Base-by-base conservation (phyloP, 306 rosid species). In the Hylodesmum podocarpum region DNA sequence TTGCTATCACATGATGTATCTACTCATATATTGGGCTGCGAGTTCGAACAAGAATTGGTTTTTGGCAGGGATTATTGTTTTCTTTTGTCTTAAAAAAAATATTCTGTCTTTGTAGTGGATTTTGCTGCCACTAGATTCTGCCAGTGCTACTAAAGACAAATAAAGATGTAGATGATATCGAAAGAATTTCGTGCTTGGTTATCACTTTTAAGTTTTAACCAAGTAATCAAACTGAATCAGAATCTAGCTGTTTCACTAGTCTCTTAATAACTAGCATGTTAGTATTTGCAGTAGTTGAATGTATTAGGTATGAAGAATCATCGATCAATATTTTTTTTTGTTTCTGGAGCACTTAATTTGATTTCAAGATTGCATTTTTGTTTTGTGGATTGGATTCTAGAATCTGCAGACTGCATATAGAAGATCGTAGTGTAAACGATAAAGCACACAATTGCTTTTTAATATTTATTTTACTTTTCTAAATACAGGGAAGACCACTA, bases 1-100 rank as follows among this genome's bases (percentile, higher is more conserved):
- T 43, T 72, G 33, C 16, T 64, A n/a, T 72, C 19, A 28, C 41
- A 49, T 37, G 62, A 41, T 46, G 33, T 36, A 5, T 41, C 29
- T 34, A 24, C 58, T 77, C 27, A 31, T 71, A 46, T 37, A 46
- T n/a, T 59, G 71, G 72, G 70, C 19, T 74, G 41, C 65, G 44
- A 63, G 37, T 70, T 51, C 76, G 31, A 36, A 41, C 55, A 40
- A 80, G 80, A 55, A 34, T 18, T 8, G 29, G 41, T 36, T 46
- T 51, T 27, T 29, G 40, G 66, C 11, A 5, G 33, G 50, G 63
- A 25, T 9, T 12, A 25, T 55, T 57, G 37, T 27, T 57, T 39
- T 8, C 44, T 8, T 39, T 58, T 5, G 66, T 58, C 76, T 70
- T 51, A 6, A 16, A 25, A 22, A 27, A 71, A 19, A 55, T 6